Evolutionary conservation across 192 early-diverging fungal species (phyloP), one percentile per base, ranked within the genome.

Genomic region (Kickxella alabastrina): DNA sequence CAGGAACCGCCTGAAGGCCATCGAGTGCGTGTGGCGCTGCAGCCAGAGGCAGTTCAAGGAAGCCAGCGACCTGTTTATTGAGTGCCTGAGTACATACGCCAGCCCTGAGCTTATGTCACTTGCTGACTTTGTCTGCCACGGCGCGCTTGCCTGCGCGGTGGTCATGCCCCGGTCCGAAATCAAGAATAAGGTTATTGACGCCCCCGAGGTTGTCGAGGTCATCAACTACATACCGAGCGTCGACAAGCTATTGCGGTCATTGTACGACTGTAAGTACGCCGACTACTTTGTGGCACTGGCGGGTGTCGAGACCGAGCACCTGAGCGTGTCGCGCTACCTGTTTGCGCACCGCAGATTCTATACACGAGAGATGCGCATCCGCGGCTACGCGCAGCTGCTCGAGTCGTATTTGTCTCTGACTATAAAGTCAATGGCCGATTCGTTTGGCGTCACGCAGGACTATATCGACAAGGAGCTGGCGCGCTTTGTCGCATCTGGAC

Each of bases 331-430:
- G 45, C 85, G 87, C 52, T 86, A 90, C 49, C 75, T 97, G n/a
- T 79, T 81, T 68, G 78, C 86, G 13, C 97, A 99, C 66, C 87
- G 85, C 73, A 82, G 85, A 3, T 99, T 83, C 78, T 97, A 94
- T 62, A 90, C 92, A 5, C 92, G 97, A 36, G 97, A 99, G 64
- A 96, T 99, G 97, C 87, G 95, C 49, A 98, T 99, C 52, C 83
- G 88, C 35, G 91, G 86, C 39, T 99, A 99, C 67, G 89, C 91
- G 10, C 97, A 99, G 66, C 69, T 97, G 29, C 71, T 99, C 38
- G 92, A 99, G 54, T 94, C 91, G 12, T 99, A 99, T 60, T 77
- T 91, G 57, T 90, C 87, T 45, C 75, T 99, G 22, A 95, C 92
- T 4, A 84, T 97, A 70, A 89, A 92, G 59, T 93, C 88, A 27